Base-by-base conservation (phyloP, 225 moss, liverwort and hornwort genomes). In the Polytrichum commune region DNA sequence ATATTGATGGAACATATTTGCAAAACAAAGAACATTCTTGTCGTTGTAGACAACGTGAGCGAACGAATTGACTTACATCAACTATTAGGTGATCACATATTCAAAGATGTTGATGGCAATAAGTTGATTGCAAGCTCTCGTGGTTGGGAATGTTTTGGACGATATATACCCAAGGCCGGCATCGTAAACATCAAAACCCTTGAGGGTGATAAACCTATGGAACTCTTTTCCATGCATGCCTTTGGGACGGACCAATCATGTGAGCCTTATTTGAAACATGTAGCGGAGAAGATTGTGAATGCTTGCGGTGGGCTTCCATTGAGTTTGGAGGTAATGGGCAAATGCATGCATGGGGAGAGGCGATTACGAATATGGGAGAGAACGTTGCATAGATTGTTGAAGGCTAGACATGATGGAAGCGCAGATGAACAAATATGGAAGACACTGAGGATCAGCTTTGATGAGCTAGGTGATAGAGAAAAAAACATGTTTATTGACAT, bases 241-340 rank as follows among this genome's bases (percentile, higher is more conserved):
- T 69, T 69, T 29, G 2, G 1, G 8, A 29, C 9, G 0, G 7
- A 29, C 19, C 54, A 55, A 56, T 19, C 55, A 54, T 54, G 27
- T 69, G 19, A 8, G 53, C 9, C 27, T 25, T 18, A 55, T 55
- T 69, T 69, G 27, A 56, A 29, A 27, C 8, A 25, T 27, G 54
- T 69, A 19, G 55, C 19, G 20, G 13, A 29, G 26, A 69, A 62
- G 18, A 71, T 71, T 71, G 71, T 71, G 29, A 62, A 33, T 7
- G 32, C 60, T 33, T 71, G 71, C 25, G 33, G 27, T 46, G 61
- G 71, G 16, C 62, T 71, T 22, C 71, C 61, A 24, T 71, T 71
- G 61, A 71, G 61, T 71, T 60, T 71, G 62, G 38, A 71, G 55
- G 71, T 30, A 10, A 60, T 71, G 32, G 70, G 70, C 4, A 29